Percentiles rank a stretch among this genome's conserved stretches.
These are phyloP conservation scores for Ustulina deusta DNA, from an alignment of 2,329 filamentous ascomycete species.

Conservation along the genomic window DNA sequence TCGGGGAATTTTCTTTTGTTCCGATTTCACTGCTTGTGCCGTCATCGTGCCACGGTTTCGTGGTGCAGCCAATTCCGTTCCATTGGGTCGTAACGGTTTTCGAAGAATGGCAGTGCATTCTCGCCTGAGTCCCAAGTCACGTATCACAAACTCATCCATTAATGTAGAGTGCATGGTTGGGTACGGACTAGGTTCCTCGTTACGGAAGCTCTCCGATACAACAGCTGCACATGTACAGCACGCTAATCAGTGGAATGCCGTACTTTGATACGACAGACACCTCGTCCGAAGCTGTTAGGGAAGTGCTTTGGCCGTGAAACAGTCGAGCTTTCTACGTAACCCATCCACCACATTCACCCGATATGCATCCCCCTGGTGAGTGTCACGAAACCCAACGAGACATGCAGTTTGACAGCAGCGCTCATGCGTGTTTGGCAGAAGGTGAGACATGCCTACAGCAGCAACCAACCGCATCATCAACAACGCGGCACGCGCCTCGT, in stretches of 20 bases:
- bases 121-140: slow-evolving; percentile 35
- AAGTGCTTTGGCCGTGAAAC: slow-evolving; percentile 28
- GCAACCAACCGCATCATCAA: slow-evolving; percentile 27
- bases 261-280: slow-evolving; percentile 32
- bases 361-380: slow-evolving; percentile 38
- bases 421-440: slow-evolving; percentile 39
- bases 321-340: slow-evolving; percentile 28
- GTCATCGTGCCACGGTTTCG: slow-evolving; percentile 33
- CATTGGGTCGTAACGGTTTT: slow-evolving; percentile 42
- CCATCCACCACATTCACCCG: slow-evolving; percentile 33
- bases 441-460: slow-evolving; percentile 35
- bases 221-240: slow-evolving; percentile 24
- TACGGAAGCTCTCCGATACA: slow-evolving; percentile 31
- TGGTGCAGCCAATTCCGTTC: slow-evolving; percentile 35
- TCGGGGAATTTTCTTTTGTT: slow-evolving; percentile 42
- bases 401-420: slow-evolving; percentile 42
- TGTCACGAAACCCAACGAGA: slow-evolving; percentile 39
- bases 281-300: slow-evolving; percentile 28
- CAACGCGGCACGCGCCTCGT: slow-evolving; percentile 31
- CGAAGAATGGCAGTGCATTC: slow-evolving; percentile 33
- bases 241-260: slow-evolving; percentile 26
- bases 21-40: slow-evolving; percentile 31
- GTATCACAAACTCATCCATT: slow-evolving; percentile 29
- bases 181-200: slow-evolving; percentile 21
- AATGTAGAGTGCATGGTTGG: slow-evolving; percentile 31